Base-by-base conservation (phyloP, 2,329 filamentous ascomycete genomes). In the Leptographium radiaticola region DNA sequence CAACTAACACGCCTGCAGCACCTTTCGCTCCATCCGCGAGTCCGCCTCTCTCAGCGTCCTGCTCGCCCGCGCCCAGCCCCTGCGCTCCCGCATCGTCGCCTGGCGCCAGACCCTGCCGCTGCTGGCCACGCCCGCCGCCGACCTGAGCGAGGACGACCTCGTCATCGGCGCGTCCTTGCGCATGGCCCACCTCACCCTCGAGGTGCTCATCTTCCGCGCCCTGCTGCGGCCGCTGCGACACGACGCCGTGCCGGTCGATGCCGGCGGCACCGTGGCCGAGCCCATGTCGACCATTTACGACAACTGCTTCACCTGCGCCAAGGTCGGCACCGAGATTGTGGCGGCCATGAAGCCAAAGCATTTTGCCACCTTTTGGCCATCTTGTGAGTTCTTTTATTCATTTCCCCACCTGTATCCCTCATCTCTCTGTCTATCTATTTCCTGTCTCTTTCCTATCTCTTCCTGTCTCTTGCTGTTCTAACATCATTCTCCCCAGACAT, bases 61-160 rank as follows among this genome's bases (percentile, higher is more conserved):
- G 6, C 48, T 64, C 2, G 46, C 38, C 36, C 60, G 59, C 4
- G 61, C 62, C 0, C 61, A 62, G 46, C 62, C 59, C 20, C 53
- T 63, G 4, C 58, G 61, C 8, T 53, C 59, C 0, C 60, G 60
- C 39, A 61, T 63, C 38, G 60, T 61, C 44, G 53, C 51, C 49
- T 63, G 62, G 62, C 53, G 61, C n/a, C 59, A 61, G 50, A 62
- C 61, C 1, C 54, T 62, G 12, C 58, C 61, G 18, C 52, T 62
- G 11, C 59, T 62, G 3, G 57, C 59, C 9, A 61, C 55, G 43
- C 59, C 60, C 6, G 56, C 58, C 1, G 52, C 51, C 2, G 58
- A 60, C 15, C 54, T 62, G 36, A 58, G 49, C 18, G 60, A 58
- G 38, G 57, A 59, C 39, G 60, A 63, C n/a, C 57, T 62, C n/a